A percentile compares a stretch with the other conserved stretches of the same genome.
phyloP scores from a whole-genome alignment of 2,329 filamentous ascomycete species.

The Penicillium polonicum region DNA sequence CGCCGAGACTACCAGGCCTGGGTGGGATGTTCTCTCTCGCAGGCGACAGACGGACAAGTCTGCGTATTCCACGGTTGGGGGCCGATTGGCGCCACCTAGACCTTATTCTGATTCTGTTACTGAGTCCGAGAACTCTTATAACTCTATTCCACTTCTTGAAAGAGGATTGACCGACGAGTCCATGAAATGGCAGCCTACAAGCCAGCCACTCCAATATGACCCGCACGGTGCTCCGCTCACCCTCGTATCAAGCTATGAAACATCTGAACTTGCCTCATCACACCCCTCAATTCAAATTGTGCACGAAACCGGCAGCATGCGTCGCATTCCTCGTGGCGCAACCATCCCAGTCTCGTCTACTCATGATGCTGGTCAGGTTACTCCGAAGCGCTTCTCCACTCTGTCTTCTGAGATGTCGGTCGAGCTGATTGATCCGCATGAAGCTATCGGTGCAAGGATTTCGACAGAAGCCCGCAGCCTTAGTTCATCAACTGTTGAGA shows the following conservation, averaged over 20 bases:
- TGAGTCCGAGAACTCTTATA: slow-evolving; percentile 71
- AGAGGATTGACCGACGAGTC: slow-evolving; percentile 55
- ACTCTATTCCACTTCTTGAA: slow-evolving; percentile 73
- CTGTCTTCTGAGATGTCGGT: slow-evolving; percentile 53
- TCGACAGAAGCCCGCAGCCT: slow-evolving; percentile 37
- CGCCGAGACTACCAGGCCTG: slow-evolving; percentile 10
- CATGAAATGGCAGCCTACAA: slow-evolving; percentile 47
- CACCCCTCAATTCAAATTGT: slow-evolving; percentile 53
- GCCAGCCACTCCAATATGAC: slow-evolving; percentile 18
- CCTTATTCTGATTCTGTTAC: slow-evolving; percentile 49
- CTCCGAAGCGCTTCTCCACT: slow-evolving; percentile 55
- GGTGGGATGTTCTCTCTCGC: slow-evolving; percentile 18
- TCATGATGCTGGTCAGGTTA: slow-evolving; percentile 38
- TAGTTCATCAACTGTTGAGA: slow-evolving; percentile 40
- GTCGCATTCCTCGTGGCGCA: slow-evolving; percentile 46
- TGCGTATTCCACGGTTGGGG: slow-evolving; percentile 28
- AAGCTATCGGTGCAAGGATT: slow-evolving; percentile 34
- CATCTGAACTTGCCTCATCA: slow-evolving; percentile 39
- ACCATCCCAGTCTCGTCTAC: slow-evolving; percentile 38
- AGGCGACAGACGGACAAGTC: slow-evolving; percentile 29
- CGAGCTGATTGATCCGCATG: slow-evolving; percentile 48
- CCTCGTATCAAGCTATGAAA: slow-evolving; percentile 28
- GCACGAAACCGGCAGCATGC: slow-evolving; percentile 53
- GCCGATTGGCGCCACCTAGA: slow-evolving; percentile 31
- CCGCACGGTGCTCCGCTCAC: slow-evolving; percentile 28